Evolutionary conservation across 495 filamentous ascomycete genomes (phyloP), one percentile per base, ranked within the genome.

Genomic region (Venustampulla echinocandica): DNA sequence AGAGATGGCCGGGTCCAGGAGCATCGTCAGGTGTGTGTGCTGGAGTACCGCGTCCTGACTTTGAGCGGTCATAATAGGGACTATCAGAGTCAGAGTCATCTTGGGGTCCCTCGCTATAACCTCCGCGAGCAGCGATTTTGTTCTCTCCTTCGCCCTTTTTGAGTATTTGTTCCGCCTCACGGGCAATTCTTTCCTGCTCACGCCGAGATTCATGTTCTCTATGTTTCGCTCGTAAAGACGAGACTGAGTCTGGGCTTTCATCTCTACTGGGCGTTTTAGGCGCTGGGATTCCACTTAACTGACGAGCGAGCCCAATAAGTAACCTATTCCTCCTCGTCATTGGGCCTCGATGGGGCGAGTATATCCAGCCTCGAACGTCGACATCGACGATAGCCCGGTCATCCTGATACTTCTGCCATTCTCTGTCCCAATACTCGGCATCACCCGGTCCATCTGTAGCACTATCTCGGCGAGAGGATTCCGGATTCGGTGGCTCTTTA

Each of bases 311-410:
- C 2, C 88, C 86, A 46, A 97, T 74, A 55, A 94, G 67, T 49
- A 96, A 66, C 19, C 92, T 77, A 51, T 95, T 90, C 62, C 89
- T 87, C 39, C 90, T 71, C 27, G 76, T 87, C 79, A 95, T 81
- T n/a, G 85, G 88, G 0, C 87, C 87, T 57, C 73, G 75, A 53
- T 87, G 84, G 14, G 92, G 92, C 47, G 80, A 72, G 60, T 85
- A 89, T 21, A 90, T 64, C 92, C 93, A 99, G 17, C 92, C 92
- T 44, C 90, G 76, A 13, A 97, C 84, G 62, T 99, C 90, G 2
- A 96, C 87, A 61, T 93, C 88, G 2, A 95, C 86, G 13, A 95
- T 67, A 10, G 87, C 84, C 57, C 83, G 82, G 45, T 86, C 82
- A 34, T 86, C 79, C 59, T 88, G 81, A 22, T 77, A 66, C 46